phyloP scores from a whole-genome alignment of 2,329 filamentous ascomycete species.

The Davidsoniella virescens region DNA sequence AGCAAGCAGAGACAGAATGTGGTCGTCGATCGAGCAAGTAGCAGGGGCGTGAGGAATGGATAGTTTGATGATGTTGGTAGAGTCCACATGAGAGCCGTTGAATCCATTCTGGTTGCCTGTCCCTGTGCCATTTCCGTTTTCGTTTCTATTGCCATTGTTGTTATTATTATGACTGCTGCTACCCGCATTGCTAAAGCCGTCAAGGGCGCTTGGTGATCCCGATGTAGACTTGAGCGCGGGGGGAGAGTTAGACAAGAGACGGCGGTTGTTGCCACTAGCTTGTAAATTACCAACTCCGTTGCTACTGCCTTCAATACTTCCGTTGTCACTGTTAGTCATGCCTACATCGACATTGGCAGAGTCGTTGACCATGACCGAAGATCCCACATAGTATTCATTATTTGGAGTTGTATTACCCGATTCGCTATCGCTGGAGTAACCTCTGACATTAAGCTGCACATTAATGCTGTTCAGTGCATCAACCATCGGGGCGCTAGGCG shows the following conservation, averaged over 20 bases:
- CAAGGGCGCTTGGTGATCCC: too few species aligned
- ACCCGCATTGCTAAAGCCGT: neutral
- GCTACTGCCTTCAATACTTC: neutral
- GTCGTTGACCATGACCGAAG: neutral
- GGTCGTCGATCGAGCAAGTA: slow-evolving; percentile 10
- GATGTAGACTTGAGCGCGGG: too few species aligned
- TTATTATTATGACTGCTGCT: neutral
- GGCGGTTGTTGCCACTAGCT: neutral
- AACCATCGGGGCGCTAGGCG: slow-evolving; percentile 7
- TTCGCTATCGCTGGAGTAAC: neutral
- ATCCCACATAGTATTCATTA: too few species aligned
- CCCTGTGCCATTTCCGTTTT: neutral
- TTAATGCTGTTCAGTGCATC: slow-evolving; percentile 8
- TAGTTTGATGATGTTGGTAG: slow-evolving; percentile 2
- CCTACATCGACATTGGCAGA: neutral
- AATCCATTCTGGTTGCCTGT: neutral
- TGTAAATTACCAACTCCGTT: neutral
- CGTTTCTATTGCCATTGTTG: neutral
- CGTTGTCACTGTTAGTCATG: neutral
- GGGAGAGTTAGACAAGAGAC: neutral
- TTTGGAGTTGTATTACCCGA: neutral
- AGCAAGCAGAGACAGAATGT: slow-evolving; percentile 7
- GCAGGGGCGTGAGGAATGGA: slow-evolving; percentile 5
- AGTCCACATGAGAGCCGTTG: neutral
- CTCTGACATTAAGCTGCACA: neutral